Evolutionary conservation across 306 rosid species (phyloP).

Genomic region (Citrullus mucosospermus): DNA sequence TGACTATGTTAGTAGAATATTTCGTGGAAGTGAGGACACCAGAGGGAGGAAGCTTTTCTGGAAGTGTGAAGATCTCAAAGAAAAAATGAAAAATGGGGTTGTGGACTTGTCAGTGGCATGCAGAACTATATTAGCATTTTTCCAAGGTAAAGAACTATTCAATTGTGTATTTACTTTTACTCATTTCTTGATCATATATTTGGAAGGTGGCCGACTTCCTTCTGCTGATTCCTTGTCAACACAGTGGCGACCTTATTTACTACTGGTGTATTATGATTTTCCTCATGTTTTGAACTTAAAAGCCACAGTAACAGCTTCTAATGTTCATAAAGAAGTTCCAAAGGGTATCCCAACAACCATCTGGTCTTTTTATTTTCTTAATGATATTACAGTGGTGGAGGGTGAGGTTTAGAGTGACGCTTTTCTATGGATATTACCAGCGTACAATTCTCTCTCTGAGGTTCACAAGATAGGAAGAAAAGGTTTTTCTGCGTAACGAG

Average conservation of each 20-base stretch:
- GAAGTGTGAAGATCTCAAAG: slow-evolving; percentile 85
- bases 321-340: not conserved
- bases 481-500: not conserved
- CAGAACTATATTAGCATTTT: slow-evolving; percentile 63
- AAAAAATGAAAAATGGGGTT: slow-evolving; percentile 46
- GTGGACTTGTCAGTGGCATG: slow-evolving; percentile 64
- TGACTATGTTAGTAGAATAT: slow-evolving; percentile 90
- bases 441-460: not conserved
- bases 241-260: not conserved
- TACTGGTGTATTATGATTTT: not conserved
- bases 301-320: not conserved
- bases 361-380: not conserved
- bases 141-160: slow-evolving; percentile 52
- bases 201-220: not conserved
- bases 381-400: not conserved
- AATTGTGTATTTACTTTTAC: not conserved
- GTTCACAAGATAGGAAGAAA: not conserved
- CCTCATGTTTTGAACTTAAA: not conserved
- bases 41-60: slow-evolving; percentile 66
- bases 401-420: not conserved
- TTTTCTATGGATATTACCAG: not conserved
- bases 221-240: not conserved
- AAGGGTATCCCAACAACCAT: not conserved
- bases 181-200: not conserved
- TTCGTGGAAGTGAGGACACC: slow-evolving; percentile 73